phyloP scores from a whole-genome alignment of 768 basidiomycete genomes.

The Omphalotus guepiniiformis region DNA sequence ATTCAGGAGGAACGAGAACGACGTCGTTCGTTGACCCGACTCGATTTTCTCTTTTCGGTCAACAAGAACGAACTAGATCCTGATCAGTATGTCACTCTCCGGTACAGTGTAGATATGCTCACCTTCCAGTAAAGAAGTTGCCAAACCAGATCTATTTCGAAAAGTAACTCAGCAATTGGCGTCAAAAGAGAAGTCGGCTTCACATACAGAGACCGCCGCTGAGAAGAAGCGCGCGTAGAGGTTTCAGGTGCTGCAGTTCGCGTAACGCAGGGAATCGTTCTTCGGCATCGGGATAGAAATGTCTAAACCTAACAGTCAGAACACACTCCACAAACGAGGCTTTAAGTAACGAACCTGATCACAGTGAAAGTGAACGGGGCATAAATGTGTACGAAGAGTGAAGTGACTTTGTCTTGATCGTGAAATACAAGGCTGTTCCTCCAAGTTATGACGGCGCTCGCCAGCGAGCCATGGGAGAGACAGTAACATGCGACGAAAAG shows the following conservation, averaged over 20 bases:
- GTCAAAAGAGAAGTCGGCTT: not conserved
- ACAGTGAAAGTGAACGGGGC: slow-evolving; percentile 88
- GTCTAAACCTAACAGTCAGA: slow-evolving; percentile 41
- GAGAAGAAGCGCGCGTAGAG: slow-evolving; percentile 67
- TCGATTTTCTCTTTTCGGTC: slow-evolving; percentile 87
- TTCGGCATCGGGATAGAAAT: slow-evolving; percentile 81
- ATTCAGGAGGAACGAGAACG: slow-evolving; percentile 83
- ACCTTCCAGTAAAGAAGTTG: slow-evolving; percentile 94
- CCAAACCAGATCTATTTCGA: slow-evolving; percentile 78
- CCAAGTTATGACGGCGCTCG: slow-evolving; percentile 97
- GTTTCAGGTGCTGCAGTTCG: slow-evolving; percentile 66
- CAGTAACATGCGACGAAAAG: slow-evolving; percentile 93
- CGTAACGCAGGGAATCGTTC: slow-evolving; percentile 81
- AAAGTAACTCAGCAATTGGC: slow-evolving; percentile 11
- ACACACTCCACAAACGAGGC: not conserved
- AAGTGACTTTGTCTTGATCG: slow-evolving; percentile 93
- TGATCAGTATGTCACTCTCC: too few relatives aligned
- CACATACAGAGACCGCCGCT: slow-evolving; percentile 80
- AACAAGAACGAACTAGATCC: slow-evolving; percentile 73
- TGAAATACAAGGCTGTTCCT: slow-evolving; percentile 98
- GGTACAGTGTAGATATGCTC: too few relatives aligned
- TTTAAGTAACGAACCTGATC: slow-evolving; percentile 58
- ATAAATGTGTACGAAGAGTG: slow-evolving; percentile 93
- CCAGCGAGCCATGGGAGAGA: slow-evolving; percentile 85
- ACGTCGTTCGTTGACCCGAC: slow-evolving; percentile 88